Evolutionary conservation across 352 stramenopile species (phyloP).

Genomic region (Phytophthora ramorum): DNA sequence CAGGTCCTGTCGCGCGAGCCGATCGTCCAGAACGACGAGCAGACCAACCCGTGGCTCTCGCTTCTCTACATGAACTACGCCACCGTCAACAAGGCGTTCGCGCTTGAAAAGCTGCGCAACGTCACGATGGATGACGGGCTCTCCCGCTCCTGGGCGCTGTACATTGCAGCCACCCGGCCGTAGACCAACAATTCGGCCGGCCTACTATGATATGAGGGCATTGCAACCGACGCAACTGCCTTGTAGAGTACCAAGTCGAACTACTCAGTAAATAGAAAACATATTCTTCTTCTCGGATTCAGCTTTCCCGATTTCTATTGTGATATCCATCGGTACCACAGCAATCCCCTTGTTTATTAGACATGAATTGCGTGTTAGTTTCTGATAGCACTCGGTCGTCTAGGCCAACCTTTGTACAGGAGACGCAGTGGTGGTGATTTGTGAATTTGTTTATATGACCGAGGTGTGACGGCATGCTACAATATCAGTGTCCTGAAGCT

Average conservation of each 20-base stretch:
- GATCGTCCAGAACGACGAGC: slow-evolving; percentile 45
- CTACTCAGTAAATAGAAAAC: slow-evolving; percentile 23
- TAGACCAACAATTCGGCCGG: slow-evolving; percentile 16
- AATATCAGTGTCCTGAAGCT: not conserved
- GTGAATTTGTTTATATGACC: too few relatives aligned
- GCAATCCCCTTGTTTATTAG: too few relatives aligned
- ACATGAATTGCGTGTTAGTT: too few relatives aligned
- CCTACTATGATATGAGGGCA: slow-evolving; percentile 29
- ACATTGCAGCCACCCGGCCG: slow-evolving; percentile 67
- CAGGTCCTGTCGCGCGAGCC: slow-evolving; percentile 47
- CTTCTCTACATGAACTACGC: slow-evolving; percentile 85
- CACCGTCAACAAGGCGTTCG: slow-evolving; percentile 55
- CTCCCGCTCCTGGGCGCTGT: slow-evolving; percentile 79
- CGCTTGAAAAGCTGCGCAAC: slow-evolving; percentile 64
- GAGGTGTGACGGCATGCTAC: slow-evolving; percentile 9
- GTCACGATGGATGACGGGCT: slow-evolving; percentile 76
- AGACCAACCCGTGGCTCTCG: slow-evolving; percentile 77
- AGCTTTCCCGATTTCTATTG: not conserved
- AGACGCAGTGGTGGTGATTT: too few relatives aligned
- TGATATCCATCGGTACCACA: too few relatives aligned
- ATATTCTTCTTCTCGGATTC: too few relatives aligned
- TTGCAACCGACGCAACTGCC: not conserved
- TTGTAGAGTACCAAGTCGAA: slow-evolving; percentile 36
- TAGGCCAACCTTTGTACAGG: too few relatives aligned
- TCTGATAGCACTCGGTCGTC: too few relatives aligned